Evolutionary conservation across 75 land plant species (phyloP).

Genomic region (Pinus albicaulis): DNA sequence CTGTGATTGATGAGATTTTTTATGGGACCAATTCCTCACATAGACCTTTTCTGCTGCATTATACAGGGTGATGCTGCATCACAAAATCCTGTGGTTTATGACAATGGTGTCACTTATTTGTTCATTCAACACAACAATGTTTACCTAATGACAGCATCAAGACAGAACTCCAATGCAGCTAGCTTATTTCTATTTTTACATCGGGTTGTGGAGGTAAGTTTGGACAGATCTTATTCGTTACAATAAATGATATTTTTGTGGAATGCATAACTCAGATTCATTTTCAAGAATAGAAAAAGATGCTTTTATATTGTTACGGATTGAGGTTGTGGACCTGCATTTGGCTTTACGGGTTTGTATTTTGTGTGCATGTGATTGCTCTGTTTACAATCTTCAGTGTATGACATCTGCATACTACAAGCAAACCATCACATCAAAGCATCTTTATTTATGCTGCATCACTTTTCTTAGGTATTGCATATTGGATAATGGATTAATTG

Average conservation of each 20-base stretch:
- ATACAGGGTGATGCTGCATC: conserved; percentile 81
- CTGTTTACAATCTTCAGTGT: not conserved
- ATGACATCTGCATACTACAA: not conserved
- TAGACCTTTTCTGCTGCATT: not conserved
- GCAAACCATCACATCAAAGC: not conserved
- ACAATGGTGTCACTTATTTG: conserved; percentile 91
- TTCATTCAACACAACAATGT: conserved; percentile 97
- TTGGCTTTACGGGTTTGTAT: not conserved
- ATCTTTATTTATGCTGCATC: not conserved
- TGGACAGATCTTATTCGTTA: not conserved
- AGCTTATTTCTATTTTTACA: conserved; percentile 94
- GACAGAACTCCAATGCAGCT: conserved; percentile 99
- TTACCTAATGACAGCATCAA: conserved; percentile 84
- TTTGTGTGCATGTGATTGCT: not conserved
- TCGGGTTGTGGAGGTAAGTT: conserved; percentile 91
- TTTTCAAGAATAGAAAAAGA: not conserved
- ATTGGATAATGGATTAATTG: not conserved
- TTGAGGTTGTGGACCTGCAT: not conserved
- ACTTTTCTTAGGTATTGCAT: not conserved
- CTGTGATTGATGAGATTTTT: not conserved
- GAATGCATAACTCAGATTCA: not conserved
- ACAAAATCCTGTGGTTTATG: conserved; percentile 87
- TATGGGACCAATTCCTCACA: not conserved
- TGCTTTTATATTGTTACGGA: not conserved
- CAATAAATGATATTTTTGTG: not conserved